Evolutionary conservation across 345 rosid species (phyloP).

Genomic region (Kernera saxatilis): DNA sequence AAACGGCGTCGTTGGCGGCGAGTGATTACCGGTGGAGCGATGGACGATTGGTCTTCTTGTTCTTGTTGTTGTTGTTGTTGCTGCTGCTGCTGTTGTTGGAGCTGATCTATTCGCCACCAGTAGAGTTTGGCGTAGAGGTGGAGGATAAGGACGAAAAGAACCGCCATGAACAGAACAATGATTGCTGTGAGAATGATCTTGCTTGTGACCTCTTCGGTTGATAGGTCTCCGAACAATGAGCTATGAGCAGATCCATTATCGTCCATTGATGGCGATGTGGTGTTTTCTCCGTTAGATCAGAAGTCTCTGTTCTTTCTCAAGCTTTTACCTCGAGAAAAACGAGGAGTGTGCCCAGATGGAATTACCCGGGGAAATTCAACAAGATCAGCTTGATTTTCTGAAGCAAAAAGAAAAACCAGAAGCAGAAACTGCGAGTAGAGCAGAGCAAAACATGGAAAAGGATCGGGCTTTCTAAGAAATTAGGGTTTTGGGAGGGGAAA

Average conservation of each 20-base stretch:
- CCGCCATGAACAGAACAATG: conserved; percentile 56
- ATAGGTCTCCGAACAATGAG: conserved; percentile 27
- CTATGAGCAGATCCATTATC: conserved; percentile 26
- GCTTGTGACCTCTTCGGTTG: conserved; percentile 53
- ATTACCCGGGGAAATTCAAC: background rate
- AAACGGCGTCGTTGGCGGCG: conserved; percentile 58
- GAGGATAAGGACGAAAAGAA: conserved; percentile 55
- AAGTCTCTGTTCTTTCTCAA: background rate
- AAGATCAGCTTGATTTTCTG: background rate
- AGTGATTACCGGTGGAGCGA: conserved; percentile 21
- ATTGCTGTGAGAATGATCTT: conserved; percentile 65
- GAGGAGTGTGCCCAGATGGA: conserved; percentile 13
- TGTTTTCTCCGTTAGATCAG: background rate
- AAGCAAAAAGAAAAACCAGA: background rate
- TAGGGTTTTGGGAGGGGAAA: conserved; percentile 7
- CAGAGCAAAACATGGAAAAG: background rate
- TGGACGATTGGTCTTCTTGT: background rate
- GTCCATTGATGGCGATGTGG: conserved; percentile 33
- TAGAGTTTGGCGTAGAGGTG: conserved; percentile 92
- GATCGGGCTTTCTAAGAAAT: background rate
- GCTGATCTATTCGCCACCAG: conserved; percentile 73
- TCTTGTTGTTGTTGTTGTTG: background rate
- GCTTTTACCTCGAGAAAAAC: background rate
- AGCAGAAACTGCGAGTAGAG: background rate
- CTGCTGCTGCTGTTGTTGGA: conserved; percentile 20